phyloP scores from a whole-genome alignment of 2,329 filamentous ascomycete species.

The Decorospora gaudefroyi region DNA sequence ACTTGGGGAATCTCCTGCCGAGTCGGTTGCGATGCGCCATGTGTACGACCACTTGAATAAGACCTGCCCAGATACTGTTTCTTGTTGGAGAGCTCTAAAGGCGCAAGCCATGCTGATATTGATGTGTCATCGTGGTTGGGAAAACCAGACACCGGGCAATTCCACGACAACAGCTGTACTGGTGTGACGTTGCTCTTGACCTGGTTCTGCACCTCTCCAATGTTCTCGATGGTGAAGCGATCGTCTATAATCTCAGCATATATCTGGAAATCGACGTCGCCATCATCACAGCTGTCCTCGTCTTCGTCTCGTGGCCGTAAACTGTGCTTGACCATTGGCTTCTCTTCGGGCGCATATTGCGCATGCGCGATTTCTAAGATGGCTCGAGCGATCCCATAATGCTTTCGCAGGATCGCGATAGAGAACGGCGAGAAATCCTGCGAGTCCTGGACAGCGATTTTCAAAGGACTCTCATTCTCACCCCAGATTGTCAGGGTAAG shows the following conservation, averaged over 20 bases:
- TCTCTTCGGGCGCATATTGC: constrained; percentile 66
- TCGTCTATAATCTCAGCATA: constrained; percentile 64
- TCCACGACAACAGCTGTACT: constrained; percentile 54
- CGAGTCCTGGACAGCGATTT: constrained; percentile 63
- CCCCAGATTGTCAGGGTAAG: constrained; percentile 66
- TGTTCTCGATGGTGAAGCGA: constrained; percentile 74
- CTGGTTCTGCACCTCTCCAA: constrained; percentile 69
- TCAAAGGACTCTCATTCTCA: constrained; percentile 59
- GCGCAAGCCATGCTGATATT: background rate
- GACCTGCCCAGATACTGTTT: constrained; percentile 2
- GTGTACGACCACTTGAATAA: constrained; percentile 10
- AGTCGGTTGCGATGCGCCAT: background rate
- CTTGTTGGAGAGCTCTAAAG: background rate
- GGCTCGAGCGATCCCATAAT: constrained; percentile 64
- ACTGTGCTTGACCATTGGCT: constrained; percentile 51
- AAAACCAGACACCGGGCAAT: constrained; percentile 17
- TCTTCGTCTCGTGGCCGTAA: constrained; percentile 49
- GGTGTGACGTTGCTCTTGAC: constrained; percentile 68
- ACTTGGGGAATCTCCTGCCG: constrained; percentile 8
- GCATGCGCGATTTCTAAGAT: constrained; percentile 72
- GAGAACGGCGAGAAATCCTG: constrained; percentile 64
- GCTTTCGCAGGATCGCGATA: constrained; percentile 68
- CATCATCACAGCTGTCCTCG: constrained; percentile 34
- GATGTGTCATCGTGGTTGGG: constrained; percentile 7
- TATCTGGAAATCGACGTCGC: constrained; percentile 42